phyloP scores from a whole-genome alignment of 1,139 yeast species.

The Debaryomyces udenii region DNA sequence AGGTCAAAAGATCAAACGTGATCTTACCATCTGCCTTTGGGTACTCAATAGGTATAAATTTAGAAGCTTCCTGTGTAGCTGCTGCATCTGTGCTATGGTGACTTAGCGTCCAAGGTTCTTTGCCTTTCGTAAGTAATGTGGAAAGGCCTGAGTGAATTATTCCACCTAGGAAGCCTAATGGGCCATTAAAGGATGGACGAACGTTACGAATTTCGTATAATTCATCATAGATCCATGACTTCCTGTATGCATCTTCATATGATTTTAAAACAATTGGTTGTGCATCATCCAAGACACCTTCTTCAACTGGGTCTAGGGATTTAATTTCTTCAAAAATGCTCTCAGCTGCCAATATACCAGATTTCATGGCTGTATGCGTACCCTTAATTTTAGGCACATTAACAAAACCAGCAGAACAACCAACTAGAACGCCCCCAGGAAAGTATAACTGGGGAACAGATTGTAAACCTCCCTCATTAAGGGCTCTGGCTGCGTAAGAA shows the following conservation, averaged over 20 bases:
- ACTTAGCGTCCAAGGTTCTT: conserved; percentile 84
- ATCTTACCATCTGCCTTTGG: conserved; percentile 93
- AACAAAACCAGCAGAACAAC: conserved; percentile 94
- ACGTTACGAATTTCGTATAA: conserved; percentile 81
- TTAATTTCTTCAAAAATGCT: conserved; percentile 62
- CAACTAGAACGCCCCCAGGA: conserved; percentile 95
- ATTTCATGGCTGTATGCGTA: conserved; percentile 95
- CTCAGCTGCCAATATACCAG: conserved; percentile 95
- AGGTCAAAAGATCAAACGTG: conserved; percentile 87
- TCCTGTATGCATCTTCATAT: conserved; percentile 65
- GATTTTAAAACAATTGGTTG: conserved; percentile 52
- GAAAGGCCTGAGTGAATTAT: conserved; percentile 83
- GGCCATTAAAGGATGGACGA: conserved; percentile 83
- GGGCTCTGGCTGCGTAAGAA: conserved; percentile 92
- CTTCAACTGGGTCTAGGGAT: conserved; percentile 52
- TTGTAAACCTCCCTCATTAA: conserved; percentile 95
- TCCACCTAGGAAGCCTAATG: conserved; percentile 78
- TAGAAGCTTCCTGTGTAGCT: conserved; percentile 66
- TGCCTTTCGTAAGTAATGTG: conserved; percentile 74
- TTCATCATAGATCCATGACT: conserved; percentile 88
- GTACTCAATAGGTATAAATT: conserved; percentile 73
- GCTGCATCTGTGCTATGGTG: conserved; percentile 74
- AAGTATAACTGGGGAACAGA: conserved; percentile 85
- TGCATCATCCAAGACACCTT: conserved; percentile 42
- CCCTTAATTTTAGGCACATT: conserved; percentile 98